Evolutionary conservation across 1,139 yeast species (phyloP), one percentile per base, ranked within the genome.

Genomic region (Trichomonascaceae sp.): DNA sequence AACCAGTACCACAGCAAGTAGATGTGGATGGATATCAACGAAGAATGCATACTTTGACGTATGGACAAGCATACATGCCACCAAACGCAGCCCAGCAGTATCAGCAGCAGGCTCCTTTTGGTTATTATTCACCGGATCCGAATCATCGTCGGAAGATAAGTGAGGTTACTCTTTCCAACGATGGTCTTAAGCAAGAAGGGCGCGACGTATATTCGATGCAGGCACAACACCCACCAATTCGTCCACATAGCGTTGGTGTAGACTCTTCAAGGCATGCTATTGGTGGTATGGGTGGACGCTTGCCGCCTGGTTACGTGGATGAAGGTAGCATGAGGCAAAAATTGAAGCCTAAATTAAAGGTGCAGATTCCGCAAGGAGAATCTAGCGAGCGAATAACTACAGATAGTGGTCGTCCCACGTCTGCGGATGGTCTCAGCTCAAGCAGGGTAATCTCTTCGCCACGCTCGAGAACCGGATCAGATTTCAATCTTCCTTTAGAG

Each of bases 301-400:
- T 27, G 10, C 32, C 32, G 17, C 17, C 41, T 13, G 41, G 41
- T 13, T 36, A 36, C n/a, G 3, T 9, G 17, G 41, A 36, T 5
- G 41, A 36, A 6, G 17, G 41, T 36, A n/a, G 17, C 13, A 15
- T 19, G 60, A 58, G 32, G 30, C 41, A 17, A 60, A 53, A 47
- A 12, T 56, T 62, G 60, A 61, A 75, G 47, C 76, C 76, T 9
- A 70, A 71, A 53, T 65, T 73, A 36, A 73, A 70, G 57, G 74
- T 73, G 13, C 72, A 69, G 53, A 73, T 73, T 44, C 76, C 76
- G 1, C 47, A 60, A 49, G 62, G 61, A n/a, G 66, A 64, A 39
- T 61, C 65, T 4, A 51, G 59, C 38, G 64, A 61, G 50, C 58
- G 58, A 48, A 57, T 55, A 38, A 49, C 57, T 17, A 53, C 63